phyloP scores from a whole-genome alignment of 2,329 filamentous ascomycete species.

The Fragosphaeria purpurea region DNA sequence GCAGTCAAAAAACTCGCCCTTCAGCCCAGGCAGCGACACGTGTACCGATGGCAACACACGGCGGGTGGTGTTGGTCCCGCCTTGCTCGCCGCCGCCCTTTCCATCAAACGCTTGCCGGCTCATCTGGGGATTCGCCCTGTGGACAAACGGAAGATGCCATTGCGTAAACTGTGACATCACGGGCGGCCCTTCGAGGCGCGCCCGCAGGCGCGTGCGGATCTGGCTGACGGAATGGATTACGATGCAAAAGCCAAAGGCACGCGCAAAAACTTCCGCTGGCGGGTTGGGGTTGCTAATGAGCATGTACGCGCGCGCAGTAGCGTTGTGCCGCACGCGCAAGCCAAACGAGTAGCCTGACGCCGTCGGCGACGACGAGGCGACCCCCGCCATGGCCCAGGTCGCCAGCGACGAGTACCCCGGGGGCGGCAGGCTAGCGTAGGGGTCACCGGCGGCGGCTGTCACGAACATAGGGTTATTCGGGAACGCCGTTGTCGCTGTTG shows the following conservation, averaged over 20 bases:
- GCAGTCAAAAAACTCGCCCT: conserved; percentile 67
- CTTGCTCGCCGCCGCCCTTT: too few relatives aligned
- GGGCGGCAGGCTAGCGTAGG: conserved; percentile 27
- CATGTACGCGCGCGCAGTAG: conserved; percentile 51
- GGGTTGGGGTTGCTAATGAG: conserved; percentile 43
- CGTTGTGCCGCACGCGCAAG: conserved; percentile 56
- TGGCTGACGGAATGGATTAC: conserved; percentile 44
- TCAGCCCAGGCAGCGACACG: conserved; percentile 50
- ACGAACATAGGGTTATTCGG: background rate
- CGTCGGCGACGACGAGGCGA: too few relatives aligned
- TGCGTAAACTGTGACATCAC: conserved; percentile 17
- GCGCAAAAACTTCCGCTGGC: conserved; percentile 36
- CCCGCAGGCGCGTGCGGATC: conserved; percentile 33
- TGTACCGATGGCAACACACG: conserved; percentile 36
- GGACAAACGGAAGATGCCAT: conserved; percentile 36
- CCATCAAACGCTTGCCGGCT: too few relatives aligned
- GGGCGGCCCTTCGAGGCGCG: conserved; percentile 38
- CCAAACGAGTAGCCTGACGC: conserved; percentile 55
- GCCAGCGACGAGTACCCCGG: conserved; percentile 42
- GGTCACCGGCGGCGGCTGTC: conserved; percentile 17
- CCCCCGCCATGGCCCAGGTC: too few relatives aligned
- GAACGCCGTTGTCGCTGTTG: background rate
- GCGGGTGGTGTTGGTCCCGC: too few relatives aligned
- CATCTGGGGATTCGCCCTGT: too few relatives aligned
- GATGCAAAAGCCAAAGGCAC: conserved; percentile 60